Percentiles rank a stretch among this genome's conserved stretches.
Conservation (phyloP, 306 rosid species). For the Argentina anserina region DNA sequence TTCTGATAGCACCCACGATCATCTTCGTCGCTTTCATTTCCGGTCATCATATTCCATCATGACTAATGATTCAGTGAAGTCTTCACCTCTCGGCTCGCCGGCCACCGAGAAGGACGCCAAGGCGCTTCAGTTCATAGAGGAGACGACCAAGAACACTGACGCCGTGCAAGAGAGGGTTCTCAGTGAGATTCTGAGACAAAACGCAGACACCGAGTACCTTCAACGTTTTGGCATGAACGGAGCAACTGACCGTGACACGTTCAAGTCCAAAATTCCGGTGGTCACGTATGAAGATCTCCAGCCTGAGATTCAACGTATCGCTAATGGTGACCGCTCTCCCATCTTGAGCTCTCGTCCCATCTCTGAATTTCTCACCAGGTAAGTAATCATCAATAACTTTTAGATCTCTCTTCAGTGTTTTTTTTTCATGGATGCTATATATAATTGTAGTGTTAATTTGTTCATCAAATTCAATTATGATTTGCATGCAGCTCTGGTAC, state of each 20-base stretch:
- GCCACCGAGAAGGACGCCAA: slow-evolving; percentile 44
- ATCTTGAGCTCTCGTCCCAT: slow-evolving; percentile 64
- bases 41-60: slow-evolving; percentile 23
- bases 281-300: slow-evolving; percentile 73
- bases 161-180: slow-evolving; percentile 43
- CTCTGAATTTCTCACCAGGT: slow-evolving; percentile 96
- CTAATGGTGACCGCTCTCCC: slow-evolving; percentile 79
- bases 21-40: neutral
- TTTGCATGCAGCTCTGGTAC: slow-evolving; percentile 76
- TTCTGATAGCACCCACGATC: neutral
- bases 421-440: neutral
- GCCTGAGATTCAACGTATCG: slow-evolving; percentile 76
- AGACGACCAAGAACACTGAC: slow-evolving; percentile 57
- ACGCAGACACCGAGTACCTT: slow-evolving; percentile 68
- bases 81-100: slow-evolving; percentile 32
- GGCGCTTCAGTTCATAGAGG: slow-evolving; percentile 61
- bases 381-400: neutral
- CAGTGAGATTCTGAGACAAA: slow-evolving; percentile 53
- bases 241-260: slow-evolving; percentile 59
- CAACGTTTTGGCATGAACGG: slow-evolving; percentile 50
- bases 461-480: neutral
- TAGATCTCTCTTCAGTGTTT: too few species aligned
- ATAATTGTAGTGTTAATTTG: neutral
- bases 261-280: slow-evolving; percentile 70
- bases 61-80: slow-evolving; percentile 44